Base-by-base conservation (phyloP, 2,329 filamentous ascomycete species). In the Cladophialophora yegresii region DNA sequence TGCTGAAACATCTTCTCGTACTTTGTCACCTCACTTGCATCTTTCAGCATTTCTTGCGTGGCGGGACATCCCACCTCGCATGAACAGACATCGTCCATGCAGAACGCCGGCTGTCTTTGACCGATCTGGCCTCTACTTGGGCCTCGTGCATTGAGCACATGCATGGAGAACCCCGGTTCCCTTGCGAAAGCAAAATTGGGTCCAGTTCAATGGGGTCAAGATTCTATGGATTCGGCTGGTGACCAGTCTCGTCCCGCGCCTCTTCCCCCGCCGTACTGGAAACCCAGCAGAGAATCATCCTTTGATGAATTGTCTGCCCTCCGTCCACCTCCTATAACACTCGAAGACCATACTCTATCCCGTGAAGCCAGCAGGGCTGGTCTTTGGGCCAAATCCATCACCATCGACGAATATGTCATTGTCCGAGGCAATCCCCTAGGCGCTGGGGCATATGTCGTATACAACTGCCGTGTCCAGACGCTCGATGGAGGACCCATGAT, bases 361-460 rank as follows among this genome's bases (percentile, higher is more conserved):
- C 84, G 86, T 66, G 78, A 79, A 4, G 76, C 79, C 50, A 82
- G 83, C 20, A 84, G 81, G 71, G 81, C 82, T 47, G 81, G 83
- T 0, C 79, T 87, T 61, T 89, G 87, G 86, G 87, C 87, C 8
- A 83, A 81, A 58, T 82, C 82, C 62, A 86, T 88, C 47, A 79
- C 81, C 6, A 84, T 89, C 58, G 82, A 87, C 62, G 85, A 87
- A 72, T 83, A 87, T 77, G 82, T 84, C 36, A 80, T 89, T 68
- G 82, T 89, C 32, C 81, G 82, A 66, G 86, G 85, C 8, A 68
- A 63, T 47, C 61, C 66, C 3, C 57, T 63, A 23, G 84, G 84
- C 5, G 79, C 88, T 54, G 93, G 93, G n/a, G 90, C 93, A 1
- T 99, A 98, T 79, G 91, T 97, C 1, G 92, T 96, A 7, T 99